Conservation (phyloP, 106 monocot species). For the Allium sativum region DNA sequence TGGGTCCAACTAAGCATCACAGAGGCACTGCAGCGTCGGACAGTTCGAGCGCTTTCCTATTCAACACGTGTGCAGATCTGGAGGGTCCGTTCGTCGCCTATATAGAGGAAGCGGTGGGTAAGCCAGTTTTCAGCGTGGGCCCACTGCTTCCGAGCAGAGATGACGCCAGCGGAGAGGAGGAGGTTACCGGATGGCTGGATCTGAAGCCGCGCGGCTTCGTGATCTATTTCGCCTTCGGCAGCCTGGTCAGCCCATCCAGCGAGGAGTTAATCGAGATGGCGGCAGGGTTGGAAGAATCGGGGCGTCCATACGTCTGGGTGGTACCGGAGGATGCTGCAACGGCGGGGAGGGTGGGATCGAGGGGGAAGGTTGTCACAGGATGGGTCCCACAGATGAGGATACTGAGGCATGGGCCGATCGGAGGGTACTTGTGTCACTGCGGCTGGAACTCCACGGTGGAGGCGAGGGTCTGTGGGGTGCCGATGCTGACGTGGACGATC, state of each 20-base stretch:
- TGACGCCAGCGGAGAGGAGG: conserved; percentile 5
- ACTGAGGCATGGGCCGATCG: conserved; percentile 34
- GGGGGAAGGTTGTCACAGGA: conserved; percentile 28
- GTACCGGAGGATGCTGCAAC: background rate
- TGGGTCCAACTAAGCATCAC: conserved; percentile 1
- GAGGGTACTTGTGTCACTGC: conserved; percentile 40
- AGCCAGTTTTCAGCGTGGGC: conserved; percentile 38
- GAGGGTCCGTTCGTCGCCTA: conserved; percentile 35
- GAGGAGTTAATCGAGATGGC: conserved; percentile 30
- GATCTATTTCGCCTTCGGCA: conserved; percentile 47
- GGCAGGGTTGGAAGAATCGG: conserved; percentile 28
- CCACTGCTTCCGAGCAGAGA: conserved; percentile 24
- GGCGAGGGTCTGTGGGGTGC: conserved; percentile 32
- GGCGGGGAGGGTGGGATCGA: conserved; percentile 5
- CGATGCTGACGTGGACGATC: conserved; percentile 45
- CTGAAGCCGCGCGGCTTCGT: conserved; percentile 28
- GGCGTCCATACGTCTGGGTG: conserved; percentile 36
- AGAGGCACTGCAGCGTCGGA: conserved; percentile 13
- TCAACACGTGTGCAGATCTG: conserved; percentile 45
- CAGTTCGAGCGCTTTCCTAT: conserved; percentile 17
- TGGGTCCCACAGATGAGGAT: conserved; percentile 54
- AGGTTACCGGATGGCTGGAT: conserved; percentile 35
- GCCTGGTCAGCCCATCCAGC: conserved; percentile 16
- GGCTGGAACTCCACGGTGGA: conserved; percentile 75
- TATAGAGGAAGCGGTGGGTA: conserved; percentile 14